These are phyloP conservation scores for Aspergillus leporis DNA, from an alignment of 495 filamentous ascomycete genomes.

Conservation along the genomic window DNA sequence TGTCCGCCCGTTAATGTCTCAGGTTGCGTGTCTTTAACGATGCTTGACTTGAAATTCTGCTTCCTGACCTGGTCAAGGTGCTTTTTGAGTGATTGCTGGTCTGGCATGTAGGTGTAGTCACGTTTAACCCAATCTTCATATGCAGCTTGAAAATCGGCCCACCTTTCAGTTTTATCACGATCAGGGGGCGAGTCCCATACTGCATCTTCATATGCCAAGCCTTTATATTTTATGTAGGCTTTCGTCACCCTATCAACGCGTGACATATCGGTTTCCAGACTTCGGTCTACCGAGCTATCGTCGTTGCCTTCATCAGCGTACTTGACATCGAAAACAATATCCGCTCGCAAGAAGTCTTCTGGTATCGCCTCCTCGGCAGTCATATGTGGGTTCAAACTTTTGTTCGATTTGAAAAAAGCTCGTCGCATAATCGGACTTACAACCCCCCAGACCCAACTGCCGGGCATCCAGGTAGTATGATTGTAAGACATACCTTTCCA, in stretches of 20 bases:
- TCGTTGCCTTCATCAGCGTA: slow-evolving; percentile 50
- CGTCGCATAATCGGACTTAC: slow-evolving; percentile 61
- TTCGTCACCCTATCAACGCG: slow-evolving; percentile 66
- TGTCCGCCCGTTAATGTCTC: slow-evolving; percentile 70
- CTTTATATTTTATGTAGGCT: slow-evolving; percentile 87
- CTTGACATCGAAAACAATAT: slow-evolving; percentile 82
- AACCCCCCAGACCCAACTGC: slow-evolving; percentile 87
- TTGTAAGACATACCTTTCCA: slow-evolving; percentile 80
- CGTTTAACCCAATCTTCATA: slow-evolving; percentile 83
- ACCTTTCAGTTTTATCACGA: slow-evolving; percentile 64
- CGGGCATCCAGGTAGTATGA: slow-evolving; percentile 80
- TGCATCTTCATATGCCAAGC: slow-evolving; percentile 88
- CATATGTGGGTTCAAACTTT: slow-evolving; percentile 64
- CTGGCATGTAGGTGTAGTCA: slow-evolving; percentile 63
- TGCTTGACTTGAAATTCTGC: slow-evolving; percentile 61
- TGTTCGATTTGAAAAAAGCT: slow-evolving; percentile 71
- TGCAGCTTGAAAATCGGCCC: slow-evolving; percentile 77
- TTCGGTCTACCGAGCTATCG: slow-evolving; percentile 48
- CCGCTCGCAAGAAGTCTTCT: slow-evolving; percentile 78
- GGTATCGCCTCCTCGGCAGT: slow-evolving; percentile 76
- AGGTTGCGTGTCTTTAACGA: slow-evolving; percentile 75
- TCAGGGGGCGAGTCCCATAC: slow-evolving; percentile 86
- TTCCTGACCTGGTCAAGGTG: slow-evolving; percentile 62
- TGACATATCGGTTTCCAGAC: slow-evolving; percentile 61
- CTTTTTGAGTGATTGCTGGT: slow-evolving; percentile 51